These are phyloP conservation scores for Teratosphaeria zuluensis DNA, from an alignment of 2,329 filamentous ascomycete species.

Conservation along the genomic window DNA sequence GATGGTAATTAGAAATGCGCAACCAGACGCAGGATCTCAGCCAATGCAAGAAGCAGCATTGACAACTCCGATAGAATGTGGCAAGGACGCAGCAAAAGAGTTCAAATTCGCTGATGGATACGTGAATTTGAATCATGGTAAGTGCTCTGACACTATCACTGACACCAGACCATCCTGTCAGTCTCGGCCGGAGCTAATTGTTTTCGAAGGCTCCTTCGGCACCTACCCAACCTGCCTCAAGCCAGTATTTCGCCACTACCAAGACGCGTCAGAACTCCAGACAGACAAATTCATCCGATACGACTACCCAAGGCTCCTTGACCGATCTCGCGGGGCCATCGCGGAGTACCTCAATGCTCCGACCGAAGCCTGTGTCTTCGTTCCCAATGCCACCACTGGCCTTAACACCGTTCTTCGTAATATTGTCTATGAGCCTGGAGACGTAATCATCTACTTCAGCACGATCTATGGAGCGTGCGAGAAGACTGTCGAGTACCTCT, in stretches of 20 bases:
- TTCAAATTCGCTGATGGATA: slow-evolving; percentile 63
- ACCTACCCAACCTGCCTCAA: slow-evolving; percentile 58
- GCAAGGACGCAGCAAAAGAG: slow-evolving; percentile 43
- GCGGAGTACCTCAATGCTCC: slow-evolving; percentile 59
- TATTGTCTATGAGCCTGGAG: slow-evolving; percentile 56
- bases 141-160: slow-evolving; percentile 3
- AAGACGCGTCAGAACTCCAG: slow-evolving; percentile 54
- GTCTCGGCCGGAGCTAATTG: background rate
- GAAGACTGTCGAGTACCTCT: slow-evolving; percentile 61
- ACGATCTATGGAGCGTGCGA: slow-evolving; percentile 72
- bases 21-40: background rate
- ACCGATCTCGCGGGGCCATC: slow-evolving; percentile 54
- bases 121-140: slow-evolving; percentile 71
- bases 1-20: background rate
- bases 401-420: slow-evolving; percentile 74
- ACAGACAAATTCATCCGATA: slow-evolving; percentile 73
- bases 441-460: slow-evolving; percentile 69
- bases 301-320: slow-evolving; percentile 52
- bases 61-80: slow-evolving; percentile 19
- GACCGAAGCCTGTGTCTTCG: slow-evolving; percentile 59
- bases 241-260: slow-evolving; percentile 51
- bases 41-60: background rate
- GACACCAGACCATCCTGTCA: background rate
- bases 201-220: slow-evolving; percentile 7
- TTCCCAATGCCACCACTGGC: slow-evolving; percentile 70